Conservation (phyloP, 805 yeast species). For the Candida vartiovaarae region DNA sequence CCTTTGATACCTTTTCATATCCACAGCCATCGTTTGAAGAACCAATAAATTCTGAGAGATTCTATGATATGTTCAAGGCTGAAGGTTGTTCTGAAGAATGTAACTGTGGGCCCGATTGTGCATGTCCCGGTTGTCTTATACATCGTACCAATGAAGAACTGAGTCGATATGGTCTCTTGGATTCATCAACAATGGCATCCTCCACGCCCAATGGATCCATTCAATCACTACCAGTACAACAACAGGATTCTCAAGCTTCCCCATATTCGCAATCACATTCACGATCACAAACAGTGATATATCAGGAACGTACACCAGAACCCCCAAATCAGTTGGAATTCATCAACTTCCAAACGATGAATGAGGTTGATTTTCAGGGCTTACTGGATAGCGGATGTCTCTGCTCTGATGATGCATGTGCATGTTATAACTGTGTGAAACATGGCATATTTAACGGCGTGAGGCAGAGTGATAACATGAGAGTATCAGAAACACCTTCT, state of each 20-base stretch:
- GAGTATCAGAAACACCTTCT: background rate
- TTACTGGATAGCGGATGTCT: slow-evolving; percentile 14
- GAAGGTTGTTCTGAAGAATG: slow-evolving; percentile 22
- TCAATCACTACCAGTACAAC: too few species aligned
- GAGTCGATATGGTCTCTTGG: slow-evolving; percentile 17
- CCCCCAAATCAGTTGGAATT: background rate
- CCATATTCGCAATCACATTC: background rate
- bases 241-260: too few species aligned
- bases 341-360: slow-evolving; percentile 17
- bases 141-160: slow-evolving; percentile 23
- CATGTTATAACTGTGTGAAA: slow-evolving; percentile 17
- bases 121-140: slow-evolving; percentile 22
- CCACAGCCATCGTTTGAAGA: background rate
- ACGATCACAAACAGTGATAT: background rate
- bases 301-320: background rate
- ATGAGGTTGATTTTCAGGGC: slow-evolving; percentile 13
- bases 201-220: slow-evolving; percentile 8
- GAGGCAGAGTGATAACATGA: background rate
- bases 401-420: slow-evolving; percentile 12
- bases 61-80: slow-evolving; percentile 16
- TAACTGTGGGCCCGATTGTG: slow-evolving; percentile 21
- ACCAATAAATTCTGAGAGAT: background rate
- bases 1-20: background rate
- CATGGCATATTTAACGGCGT: slow-evolving; percentile 22
- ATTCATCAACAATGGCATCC: slow-evolving; percentile 8